Base-by-base conservation (phyloP, 257 asterid species). In the Fraxinus americana region DNA sequence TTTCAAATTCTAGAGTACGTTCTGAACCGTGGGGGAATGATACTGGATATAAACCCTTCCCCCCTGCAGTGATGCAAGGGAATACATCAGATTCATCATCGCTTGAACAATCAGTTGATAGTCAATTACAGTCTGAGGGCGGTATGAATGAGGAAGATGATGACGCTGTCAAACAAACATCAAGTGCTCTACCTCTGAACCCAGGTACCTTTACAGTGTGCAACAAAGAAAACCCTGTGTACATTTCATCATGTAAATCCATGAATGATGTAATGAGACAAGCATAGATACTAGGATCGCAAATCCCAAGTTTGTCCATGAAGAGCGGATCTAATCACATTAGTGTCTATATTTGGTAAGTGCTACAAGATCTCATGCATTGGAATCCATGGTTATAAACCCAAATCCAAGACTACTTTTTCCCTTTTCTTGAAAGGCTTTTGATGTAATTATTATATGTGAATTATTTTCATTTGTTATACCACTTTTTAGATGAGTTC, bases 21-120 rank as follows among this genome's bases (percentile, higher is more conserved):
- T 71, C 94, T 81, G 97, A 88, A 38, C 81, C 86, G 14, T 84
- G 93, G 98, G 85, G 91, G 91, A 80, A 77, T 29, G 67, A 75
- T 71, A 79, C 84, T 80, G 91, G 86, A 72, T 79, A 73, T 77
- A 84, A 77, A 50, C 84, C 94, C 57, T 71, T 84, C 52, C 45
- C 83, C 77, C 81, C 92, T 50, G 84, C 85, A 68, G 43, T 84
- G 91, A 82, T 82, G 84, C 76, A 81, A 74, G 91, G 85, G 77
- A 85, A 72, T 81, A 91, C 80, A 63, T 92, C 96, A 71, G 97
- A 94, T 68, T 89, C 98, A 19, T 89, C 95, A 36, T 90, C 97
- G 2, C 77, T 76, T 79, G 97, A 93, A 82, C 94, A 89, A 61
- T 92, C 94, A 50, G 83, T 68, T 75, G 97, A 90, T 70, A 91